Percentiles rank a stretch among this genome's conserved stretches.
phyloP scores from a whole-genome alignment of 306 rosid genomes.

The Lathyrus sativus region DNA sequence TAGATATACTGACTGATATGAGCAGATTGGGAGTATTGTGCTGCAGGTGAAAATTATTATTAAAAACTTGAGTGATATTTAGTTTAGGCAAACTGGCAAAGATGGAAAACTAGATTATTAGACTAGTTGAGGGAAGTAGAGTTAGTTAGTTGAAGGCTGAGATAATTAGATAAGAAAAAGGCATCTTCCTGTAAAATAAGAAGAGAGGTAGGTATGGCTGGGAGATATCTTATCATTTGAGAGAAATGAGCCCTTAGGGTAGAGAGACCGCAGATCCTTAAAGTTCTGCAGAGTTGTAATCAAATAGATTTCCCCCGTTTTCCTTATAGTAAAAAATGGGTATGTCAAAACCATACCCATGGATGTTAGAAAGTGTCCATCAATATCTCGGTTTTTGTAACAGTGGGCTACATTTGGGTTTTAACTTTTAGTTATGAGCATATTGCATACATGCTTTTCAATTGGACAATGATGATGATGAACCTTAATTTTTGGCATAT shows the following conservation, averaged over 20 bases:
- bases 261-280: not conserved
- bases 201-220: not conserved
- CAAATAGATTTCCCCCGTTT: not conserved
- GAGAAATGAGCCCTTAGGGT: not conserved
- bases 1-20: conserved; percentile 11
- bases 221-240: conserved; percentile 5
- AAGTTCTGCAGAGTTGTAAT: conserved; percentile 1
- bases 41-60: conserved; percentile 18
- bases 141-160: conserved; percentile 5
- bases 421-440: conserved; percentile 16
- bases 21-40: conserved; percentile 1
- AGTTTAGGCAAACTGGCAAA: conserved; percentile 4
- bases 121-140: not conserved
- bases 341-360: conserved; percentile 8
- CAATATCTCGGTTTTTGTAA: conserved; percentile 19
- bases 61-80: conserved; percentile 15
- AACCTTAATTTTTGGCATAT: conserved; percentile 13
- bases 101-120: not conserved
- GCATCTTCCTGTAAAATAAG: not conserved
- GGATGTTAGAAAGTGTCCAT: conserved; percentile 9
- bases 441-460: conserved; percentile 19
- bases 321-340: not conserved
- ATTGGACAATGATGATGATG: conserved; percentile 8
- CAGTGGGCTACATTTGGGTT: conserved; percentile 4
- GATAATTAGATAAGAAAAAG: not conserved